Percentiles rank a stretch among this genome's conserved stretches.
These are phyloP conservation scores for Neocatenulostroma microsporum DNA, from an alignment of 2,329 filamentous ascomycete genomes.

Conservation along the genomic window DNA sequence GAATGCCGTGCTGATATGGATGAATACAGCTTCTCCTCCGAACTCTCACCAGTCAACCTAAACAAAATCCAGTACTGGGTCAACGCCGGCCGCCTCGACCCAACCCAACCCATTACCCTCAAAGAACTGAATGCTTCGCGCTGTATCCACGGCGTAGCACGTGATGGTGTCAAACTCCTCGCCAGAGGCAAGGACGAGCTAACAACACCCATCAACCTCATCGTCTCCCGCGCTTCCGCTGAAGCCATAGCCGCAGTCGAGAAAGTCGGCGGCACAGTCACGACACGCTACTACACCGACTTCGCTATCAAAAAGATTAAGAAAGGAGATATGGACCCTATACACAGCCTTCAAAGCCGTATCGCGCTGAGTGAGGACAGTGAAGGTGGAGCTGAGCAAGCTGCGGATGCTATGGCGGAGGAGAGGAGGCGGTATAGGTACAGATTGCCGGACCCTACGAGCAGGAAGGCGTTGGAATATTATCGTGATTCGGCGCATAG, in stretches of 20 bases:
- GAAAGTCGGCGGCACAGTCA: constrained; percentile 70
- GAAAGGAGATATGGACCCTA: constrained; percentile 52
- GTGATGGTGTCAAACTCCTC: constrained; percentile 85
- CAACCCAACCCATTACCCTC: constrained; percentile 75
- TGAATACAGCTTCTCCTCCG: constrained; percentile 57
- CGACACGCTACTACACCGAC: constrained; percentile 85
- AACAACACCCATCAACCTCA: constrained; percentile 75
- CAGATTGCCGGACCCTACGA: constrained; percentile 78
- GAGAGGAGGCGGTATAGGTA: constrained; percentile 53
- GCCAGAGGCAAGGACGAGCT: constrained; percentile 55
- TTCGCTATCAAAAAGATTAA: constrained; percentile 68
- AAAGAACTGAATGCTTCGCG: constrained; percentile 74
- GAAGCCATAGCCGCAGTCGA: constrained; percentile 80
- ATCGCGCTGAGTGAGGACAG: constrained; percentile 19
- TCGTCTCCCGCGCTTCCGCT: constrained; percentile 81
- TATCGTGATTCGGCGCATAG: constrained; percentile 88
- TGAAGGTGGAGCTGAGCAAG: constrained; percentile 28
- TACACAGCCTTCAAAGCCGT: constrained; percentile 35
- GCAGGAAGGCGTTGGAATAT: constrained; percentile 89
- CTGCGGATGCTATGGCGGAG: constrained; percentile 33
- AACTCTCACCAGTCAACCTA: constrained; percentile 81
- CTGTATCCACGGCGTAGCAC: constrained; percentile 69
- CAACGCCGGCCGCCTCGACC: constrained; percentile 79
- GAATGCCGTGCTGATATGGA: too few relatives aligned
- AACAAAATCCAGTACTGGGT: constrained; percentile 88